Percentiles rank a stretch among this genome's conserved stretches.
These are phyloP conservation scores for Echinochloa phyllopogon DNA, from an alignment of 176 grass and related monocot genomes.

Conservation along the genomic window DNA sequence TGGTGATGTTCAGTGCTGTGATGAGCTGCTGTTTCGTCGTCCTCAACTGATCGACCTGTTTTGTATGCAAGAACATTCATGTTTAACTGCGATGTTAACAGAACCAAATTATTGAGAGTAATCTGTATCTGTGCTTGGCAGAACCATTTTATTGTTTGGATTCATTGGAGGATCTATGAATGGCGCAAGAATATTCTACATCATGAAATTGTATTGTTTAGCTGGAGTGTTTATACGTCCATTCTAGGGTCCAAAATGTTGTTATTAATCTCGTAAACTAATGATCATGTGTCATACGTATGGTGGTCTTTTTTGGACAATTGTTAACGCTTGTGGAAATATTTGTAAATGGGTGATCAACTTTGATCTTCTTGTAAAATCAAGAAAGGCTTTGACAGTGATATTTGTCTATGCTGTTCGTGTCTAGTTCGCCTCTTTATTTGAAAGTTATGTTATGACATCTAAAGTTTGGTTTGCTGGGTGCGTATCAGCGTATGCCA, in stretches of 20 bases:
- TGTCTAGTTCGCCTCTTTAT: background rate
- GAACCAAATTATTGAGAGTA: background rate
- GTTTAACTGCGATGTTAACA: background rate
- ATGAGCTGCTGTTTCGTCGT: slow-evolving; percentile 53
- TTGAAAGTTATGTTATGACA: no score
- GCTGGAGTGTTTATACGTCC: background rate
- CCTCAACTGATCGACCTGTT: slow-evolving; percentile 47
- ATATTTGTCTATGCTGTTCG: no score
- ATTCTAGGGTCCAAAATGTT: background rate
- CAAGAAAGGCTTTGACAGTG: background rate
- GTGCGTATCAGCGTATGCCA: no score
- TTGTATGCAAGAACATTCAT: slow-evolving; percentile 6
- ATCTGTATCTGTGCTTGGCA: background rate
- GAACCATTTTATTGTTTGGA: background rate
- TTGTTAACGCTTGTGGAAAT: background rate
- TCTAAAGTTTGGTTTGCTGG: no score
- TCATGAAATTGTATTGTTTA: background rate
- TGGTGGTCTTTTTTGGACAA: background rate
- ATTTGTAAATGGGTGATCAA: background rate
- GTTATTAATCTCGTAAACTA: background rate
- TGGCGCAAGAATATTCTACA: background rate
- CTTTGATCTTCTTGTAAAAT: background rate
- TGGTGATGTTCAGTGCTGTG: slow-evolving; percentile 38
- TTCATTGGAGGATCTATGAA: background rate
- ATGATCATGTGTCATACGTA: background rate